Percentiles rank a stretch among this genome's conserved stretches.
Conservation (phyloP, 176 grass and related monocot genomes). For the Aegilops umbellulata region DNA sequence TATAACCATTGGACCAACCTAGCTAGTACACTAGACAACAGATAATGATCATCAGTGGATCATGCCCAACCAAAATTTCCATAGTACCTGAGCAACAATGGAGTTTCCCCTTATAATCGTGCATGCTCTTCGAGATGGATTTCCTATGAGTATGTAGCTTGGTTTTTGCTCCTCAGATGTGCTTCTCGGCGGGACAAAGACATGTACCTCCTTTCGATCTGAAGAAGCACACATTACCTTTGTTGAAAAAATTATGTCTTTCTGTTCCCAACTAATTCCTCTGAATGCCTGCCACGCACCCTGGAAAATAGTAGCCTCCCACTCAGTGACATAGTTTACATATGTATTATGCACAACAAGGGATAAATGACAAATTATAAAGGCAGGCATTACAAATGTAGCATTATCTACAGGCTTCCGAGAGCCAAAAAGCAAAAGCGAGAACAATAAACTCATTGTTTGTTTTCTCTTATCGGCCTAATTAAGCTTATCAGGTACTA, state of each 20-base stretch:
- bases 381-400: background rate
- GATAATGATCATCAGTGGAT: background rate
- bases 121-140: constrained; percentile 70
- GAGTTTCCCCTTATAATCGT: constrained; percentile 68
- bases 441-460: background rate
- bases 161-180: constrained; percentile 47
- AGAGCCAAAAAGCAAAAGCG: background rate
- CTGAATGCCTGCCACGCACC: constrained; percentile 71
- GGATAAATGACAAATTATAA: background rate
- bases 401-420: background rate
- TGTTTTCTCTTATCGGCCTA: background rate
- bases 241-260: constrained; percentile 55
- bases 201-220: constrained; percentile 56
- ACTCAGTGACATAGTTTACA: background rate
- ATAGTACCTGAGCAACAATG: constrained; percentile 78
- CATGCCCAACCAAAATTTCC: background rate
- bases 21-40: background rate
- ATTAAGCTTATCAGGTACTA: background rate
- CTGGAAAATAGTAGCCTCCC: constrained; percentile 36
- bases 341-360: background rate
- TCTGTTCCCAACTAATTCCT: constrained; percentile 51
- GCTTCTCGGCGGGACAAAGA: constrained; percentile 49
- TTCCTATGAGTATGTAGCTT: constrained; percentile 66
- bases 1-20: background rate
- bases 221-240: constrained; percentile 43